Base-by-base conservation (phyloP, 2,329 filamentous ascomycete genomes). In the Ascochyta pisi region DNA sequence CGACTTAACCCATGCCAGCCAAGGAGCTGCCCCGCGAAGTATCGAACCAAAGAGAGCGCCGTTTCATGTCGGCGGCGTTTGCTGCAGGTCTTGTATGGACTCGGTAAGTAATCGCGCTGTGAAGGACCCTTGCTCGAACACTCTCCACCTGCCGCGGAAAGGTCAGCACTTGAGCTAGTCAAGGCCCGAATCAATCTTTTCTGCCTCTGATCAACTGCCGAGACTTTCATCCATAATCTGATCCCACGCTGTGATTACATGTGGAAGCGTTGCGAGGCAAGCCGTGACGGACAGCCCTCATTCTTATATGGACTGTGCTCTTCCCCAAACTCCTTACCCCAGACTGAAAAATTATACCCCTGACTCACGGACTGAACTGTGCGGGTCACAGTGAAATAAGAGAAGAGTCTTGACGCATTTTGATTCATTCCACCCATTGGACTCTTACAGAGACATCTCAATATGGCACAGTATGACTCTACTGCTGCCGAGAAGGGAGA, bases 1-100 rank as follows among this genome's bases (percentile, higher is more conserved):
- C 54, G 49, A 61, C 46, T 56, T 47, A 45, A 62, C 46, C 66
- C 67, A 58, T 66, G 68, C 29, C 57, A 46, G 71, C 71, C 71
- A 74, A 74, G 70, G 31, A 45, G 31, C 46, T 51, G 61, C 70
- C 70, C 71, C 68, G 66, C 71, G 70, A 60, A 24, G 44, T 26
- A 19, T 29, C 55, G 58, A 60, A 57, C 57, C 64, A 64, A 53
- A 56, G 54, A 54, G 38, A 59, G 31, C 42, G 59, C 63, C 58
- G 62, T 65, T 66, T 40, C n/a, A 34, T 34, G 29, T 56, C 57
- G 61, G 63, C 47, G 57, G 54, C 54, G 40, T 52, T 44, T 37
- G 47, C 34, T 56, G 47, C 47, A 47, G 49, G 50, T 51, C 35
- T 44, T 60, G 53, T 66, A 55, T 72, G 67, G 69, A 61, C 43